Evolutionary conservation across 345 rosid species (phyloP).

Genomic region (Rhizophora mangle): DNA sequence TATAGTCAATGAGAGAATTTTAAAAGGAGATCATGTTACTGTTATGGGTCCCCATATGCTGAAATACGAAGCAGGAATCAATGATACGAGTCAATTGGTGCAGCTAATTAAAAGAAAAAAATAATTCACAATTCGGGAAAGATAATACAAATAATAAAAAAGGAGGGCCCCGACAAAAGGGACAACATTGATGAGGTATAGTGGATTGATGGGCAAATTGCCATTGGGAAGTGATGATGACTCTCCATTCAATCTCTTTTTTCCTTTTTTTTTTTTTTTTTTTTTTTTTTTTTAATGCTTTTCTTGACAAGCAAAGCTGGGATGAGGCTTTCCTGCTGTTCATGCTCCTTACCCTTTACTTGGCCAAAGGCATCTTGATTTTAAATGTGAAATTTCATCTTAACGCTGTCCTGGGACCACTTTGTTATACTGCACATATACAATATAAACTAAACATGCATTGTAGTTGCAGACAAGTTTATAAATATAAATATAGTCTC

Average conservation of each 20-base stretch:
- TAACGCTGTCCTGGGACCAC: slow-evolving; percentile 29
- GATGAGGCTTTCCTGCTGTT: background rate
- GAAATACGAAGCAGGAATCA: slow-evolving; percentile 21
- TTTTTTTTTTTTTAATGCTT: too few relatives aligned
- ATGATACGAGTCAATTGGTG: slow-evolving; percentile 24
- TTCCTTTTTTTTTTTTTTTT: background rate
- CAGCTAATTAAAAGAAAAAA: slow-evolving; percentile 3
- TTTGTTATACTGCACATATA: too few relatives aligned
- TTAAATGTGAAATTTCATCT: slow-evolving; percentile 16
- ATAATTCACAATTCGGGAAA: background rate
- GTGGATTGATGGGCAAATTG: slow-evolving; percentile 39
- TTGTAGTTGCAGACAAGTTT: too few relatives aligned
- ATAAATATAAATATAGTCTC: too few relatives aligned
- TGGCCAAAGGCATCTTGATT: background rate
- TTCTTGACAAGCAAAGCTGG: slow-evolving; percentile 8
- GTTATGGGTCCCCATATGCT: slow-evolving; percentile 21
- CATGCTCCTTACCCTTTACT: background rate
- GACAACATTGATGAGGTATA: slow-evolving; percentile 49
- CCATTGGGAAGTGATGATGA: slow-evolving; percentile 53
- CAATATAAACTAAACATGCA: too few relatives aligned
- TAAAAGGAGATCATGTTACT: slow-evolving; percentile 3
- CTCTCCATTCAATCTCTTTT: slow-evolving; percentile 19
- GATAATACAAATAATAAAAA: background rate
- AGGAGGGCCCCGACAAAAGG: slow-evolving; percentile 52
- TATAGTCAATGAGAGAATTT: background rate